phyloP scores from a whole-genome alignment of 768 basidiomycete genomes.

The Lactifluus piperatus region DNA sequence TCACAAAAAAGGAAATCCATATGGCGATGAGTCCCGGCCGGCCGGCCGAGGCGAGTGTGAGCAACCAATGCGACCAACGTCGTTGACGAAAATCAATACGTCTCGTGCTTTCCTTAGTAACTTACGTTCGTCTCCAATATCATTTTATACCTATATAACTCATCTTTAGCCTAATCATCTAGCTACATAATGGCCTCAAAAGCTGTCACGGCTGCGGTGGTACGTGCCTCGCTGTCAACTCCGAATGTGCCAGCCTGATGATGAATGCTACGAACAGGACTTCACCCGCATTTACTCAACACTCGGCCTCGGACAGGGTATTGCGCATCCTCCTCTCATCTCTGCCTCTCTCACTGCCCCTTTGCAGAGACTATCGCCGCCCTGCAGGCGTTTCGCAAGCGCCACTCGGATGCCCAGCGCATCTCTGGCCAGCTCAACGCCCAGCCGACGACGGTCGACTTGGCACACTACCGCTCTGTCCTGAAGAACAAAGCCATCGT shows the following conservation, averaged over 20 bases:
- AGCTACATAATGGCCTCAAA: slow-evolving; percentile 50
- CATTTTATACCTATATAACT: not conserved
- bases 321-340: not conserved
- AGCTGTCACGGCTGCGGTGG: slow-evolving; percentile 58
- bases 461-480: slow-evolving; percentile 83
- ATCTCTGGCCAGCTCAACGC: slow-evolving; percentile 51
- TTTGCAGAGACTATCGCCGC: slow-evolving; percentile 76
- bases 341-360: not conserved
- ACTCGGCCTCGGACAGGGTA: slow-evolving; percentile 81
- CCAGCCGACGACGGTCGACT: slow-evolving; percentile 79
- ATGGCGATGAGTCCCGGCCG: not conserved
- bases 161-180: not conserved
- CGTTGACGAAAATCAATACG: not conserved
- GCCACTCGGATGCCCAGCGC: slow-evolving; percentile 82
- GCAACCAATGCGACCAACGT: not conserved
- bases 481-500: slow-evolving; percentile 91
- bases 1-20: not conserved
- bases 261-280: slow-evolving; percentile 41
- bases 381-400: slow-evolving; percentile 94
- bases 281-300: slow-evolving; percentile 77
- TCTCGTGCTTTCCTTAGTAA: not conserved
- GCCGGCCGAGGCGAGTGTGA: no score
- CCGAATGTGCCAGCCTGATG: slow-evolving; percentile 12
- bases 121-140: not conserved
- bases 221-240: slow-evolving; percentile 20